phyloP scores from a whole-genome alignment of 176 grass and related monocot genomes.

The Carex myosuroides region DNA sequence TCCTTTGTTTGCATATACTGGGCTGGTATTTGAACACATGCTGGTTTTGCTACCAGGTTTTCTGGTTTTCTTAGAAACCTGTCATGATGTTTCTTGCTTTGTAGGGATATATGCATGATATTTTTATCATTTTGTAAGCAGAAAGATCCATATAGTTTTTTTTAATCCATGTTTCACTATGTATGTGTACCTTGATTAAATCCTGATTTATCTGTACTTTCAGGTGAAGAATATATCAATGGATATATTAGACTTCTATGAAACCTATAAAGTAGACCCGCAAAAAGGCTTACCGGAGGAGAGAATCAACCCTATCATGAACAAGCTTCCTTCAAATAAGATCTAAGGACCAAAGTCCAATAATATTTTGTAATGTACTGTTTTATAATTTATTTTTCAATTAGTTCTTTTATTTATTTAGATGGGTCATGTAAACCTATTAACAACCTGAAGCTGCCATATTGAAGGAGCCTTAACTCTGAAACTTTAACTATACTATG shows the following conservation, averaged over 20 bases:
- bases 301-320: conserved; percentile 67
- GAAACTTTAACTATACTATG: not conserved
- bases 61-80: not conserved
- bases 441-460: not conserved
- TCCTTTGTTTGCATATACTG: not conserved
- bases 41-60: not conserved
- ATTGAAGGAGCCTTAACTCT: not conserved
- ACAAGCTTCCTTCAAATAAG: conserved; percentile 48
- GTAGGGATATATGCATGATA: not conserved
- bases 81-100: not conserved
- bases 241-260: conserved; percentile 91
- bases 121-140: not conserved
- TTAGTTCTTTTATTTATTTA: not conserved
- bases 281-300: conserved; percentile 59
- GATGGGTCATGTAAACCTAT: not conserved
- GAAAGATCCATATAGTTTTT: not conserved
- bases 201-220: not conserved
- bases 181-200: not conserved
- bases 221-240: conserved; percentile 92
- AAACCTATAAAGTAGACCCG: conserved; percentile 57
- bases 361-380: not conserved
- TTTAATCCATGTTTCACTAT: not conserved
- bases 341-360: conserved; percentile 25
- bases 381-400: not conserved
- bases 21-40: not conserved